phyloP scores from a whole-genome alignment of 2,329 filamentous ascomycete species.

The Fusarium marasasianum region DNA sequence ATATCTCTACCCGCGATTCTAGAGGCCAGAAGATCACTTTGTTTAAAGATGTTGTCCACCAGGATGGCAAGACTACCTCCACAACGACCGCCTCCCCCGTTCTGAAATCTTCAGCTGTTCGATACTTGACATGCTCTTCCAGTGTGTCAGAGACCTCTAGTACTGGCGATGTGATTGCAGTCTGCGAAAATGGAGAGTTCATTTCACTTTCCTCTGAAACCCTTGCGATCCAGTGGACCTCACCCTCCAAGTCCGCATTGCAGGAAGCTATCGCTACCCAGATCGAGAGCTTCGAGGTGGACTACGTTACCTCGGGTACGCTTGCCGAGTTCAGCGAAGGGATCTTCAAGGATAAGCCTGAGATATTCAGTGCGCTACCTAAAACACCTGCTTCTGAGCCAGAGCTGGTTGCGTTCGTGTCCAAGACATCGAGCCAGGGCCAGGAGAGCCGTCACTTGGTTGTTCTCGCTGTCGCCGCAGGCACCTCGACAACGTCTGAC shows the following conservation, averaged over 20 bases:
- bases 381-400: slow-evolving; percentile 57
- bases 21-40: slow-evolving; percentile 63
- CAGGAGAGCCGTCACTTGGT: slow-evolving; percentile 46
- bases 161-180: slow-evolving; percentile 58
- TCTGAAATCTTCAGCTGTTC: slow-evolving; percentile 51
- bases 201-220: slow-evolving; percentile 67
- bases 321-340: slow-evolving; percentile 62
- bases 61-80: slow-evolving; percentile 62
- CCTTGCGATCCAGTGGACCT: slow-evolving; percentile 48
- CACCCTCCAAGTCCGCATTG: slow-evolving; percentile 47
- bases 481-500: slow-evolving; percentile 37
- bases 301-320: slow-evolving; percentile 58
- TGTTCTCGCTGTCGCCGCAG: slow-evolving; percentile 47
- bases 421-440: slow-evolving; percentile 47
- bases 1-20: slow-evolving; percentile 63
- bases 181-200: slow-evolving; percentile 70
- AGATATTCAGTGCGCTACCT: slow-evolving; percentile 62
- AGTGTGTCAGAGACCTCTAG: slow-evolving; percentile 39
- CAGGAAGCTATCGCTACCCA: slow-evolving; percentile 48
- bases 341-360: slow-evolving; percentile 63
- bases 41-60: slow-evolving; percentile 66
- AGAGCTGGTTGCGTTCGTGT: slow-evolving; percentile 65
- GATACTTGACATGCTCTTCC: slow-evolving; percentile 48
- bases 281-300: slow-evolving; percentile 55
- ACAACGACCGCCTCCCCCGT: slow-evolving; percentile 55